Evolutionary conservation across 2,329 filamentous ascomycete genomes (phyloP), one percentile per base, ranked within the genome.

Genomic region (Calonectria honghensis): DNA sequence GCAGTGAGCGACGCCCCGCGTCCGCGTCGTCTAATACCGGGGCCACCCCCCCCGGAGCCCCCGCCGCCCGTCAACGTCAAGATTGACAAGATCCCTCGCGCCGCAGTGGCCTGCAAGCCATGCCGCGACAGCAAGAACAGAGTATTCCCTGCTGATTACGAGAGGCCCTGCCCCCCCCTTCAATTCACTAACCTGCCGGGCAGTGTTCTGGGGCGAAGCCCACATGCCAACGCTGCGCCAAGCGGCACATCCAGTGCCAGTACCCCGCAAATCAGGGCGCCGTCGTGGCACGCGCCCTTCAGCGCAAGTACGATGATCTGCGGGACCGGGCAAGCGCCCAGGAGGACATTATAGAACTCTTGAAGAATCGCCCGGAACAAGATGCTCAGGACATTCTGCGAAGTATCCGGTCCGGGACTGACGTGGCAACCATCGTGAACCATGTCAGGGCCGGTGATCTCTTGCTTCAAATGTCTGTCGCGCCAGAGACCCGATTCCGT

Each of bases 381-480:
- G 85, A 86, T 20, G 85, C 85, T 27, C 73, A 80, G 6, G 80
- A 81, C 24, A 75, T 87, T 18, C 73, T 87, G 4, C 76, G 76
- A 6, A 82, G 80, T n/a, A 82, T 87, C 16, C 80, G 86, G n/a
- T 73, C 79, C 1, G 85, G 85, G 6, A 75, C 78, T 7, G 83
- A 85, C 50, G 73, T 80, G 3, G 69, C 37, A 4, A 77, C 82
- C 1, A 79, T 88, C 24, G 41, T 86, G 4, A 82, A 79, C 18
- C 84, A 85, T 35, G 79, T 85, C 57, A 81, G 79, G 52, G 81
- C 81, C 27, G 86, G 86, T 11, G 82, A 86, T 70, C 37, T 85
- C 6, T 74, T 87, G 4, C 73, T 87, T 6, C 85, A 87, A 70
- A 82, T 86, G 68, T 79, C 83, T 0, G 75, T 87, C 3, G 73